These are phyloP conservation scores for Patellaria atrata DNA, from an alignment of 495 filamentous ascomycete species.

Conservation along the genomic window DNA sequence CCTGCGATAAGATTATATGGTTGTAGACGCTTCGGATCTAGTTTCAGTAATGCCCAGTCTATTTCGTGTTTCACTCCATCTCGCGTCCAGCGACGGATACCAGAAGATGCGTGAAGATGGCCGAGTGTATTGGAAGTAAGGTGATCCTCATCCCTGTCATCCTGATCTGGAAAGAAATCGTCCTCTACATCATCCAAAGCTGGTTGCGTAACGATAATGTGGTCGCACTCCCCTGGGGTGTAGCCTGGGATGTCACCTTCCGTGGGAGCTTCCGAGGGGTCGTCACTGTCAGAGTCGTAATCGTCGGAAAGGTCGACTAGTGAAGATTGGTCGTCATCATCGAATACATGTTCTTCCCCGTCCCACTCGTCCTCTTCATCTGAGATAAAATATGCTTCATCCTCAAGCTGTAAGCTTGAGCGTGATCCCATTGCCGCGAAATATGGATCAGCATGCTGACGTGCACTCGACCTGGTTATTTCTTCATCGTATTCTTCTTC, in stretches of 20 bases:
- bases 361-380: conserved; percentile 19
- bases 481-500: conserved; percentile 19
- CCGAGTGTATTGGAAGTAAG: conserved; percentile 63
- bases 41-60: conserved; percentile 87
- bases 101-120: conserved; percentile 76
- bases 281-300: conserved; percentile 34
- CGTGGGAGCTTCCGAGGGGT: conserved; percentile 1
- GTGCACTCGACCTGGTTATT: conserved; percentile 13
- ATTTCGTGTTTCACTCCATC: conserved; percentile 71
- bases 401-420: conserved; percentile 12
- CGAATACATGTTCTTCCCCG: too few relatives aligned
- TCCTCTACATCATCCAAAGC: conserved; percentile 75
- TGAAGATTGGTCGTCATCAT: conserved; percentile 17
- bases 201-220: conserved; percentile 66
- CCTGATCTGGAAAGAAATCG: conserved; percentile 53
- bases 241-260: conserved; percentile 72
- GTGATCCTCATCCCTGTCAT: conserved; percentile 58
- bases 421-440: conserved; percentile 16
- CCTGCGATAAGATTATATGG: conserved; percentile 47
- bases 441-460: conserved; percentile 11
- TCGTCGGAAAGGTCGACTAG: conserved; percentile 20
- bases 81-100: conserved; percentile 55
- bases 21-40: conserved; percentile 56
- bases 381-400: conserved; percentile 12
- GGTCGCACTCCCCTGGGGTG: conserved; percentile 55